Evolutionary conservation across 208 protist species (phyloP), one percentile per base, ranked within the genome.

Genomic region (Herpetomonas samuelpessoai): DNA sequence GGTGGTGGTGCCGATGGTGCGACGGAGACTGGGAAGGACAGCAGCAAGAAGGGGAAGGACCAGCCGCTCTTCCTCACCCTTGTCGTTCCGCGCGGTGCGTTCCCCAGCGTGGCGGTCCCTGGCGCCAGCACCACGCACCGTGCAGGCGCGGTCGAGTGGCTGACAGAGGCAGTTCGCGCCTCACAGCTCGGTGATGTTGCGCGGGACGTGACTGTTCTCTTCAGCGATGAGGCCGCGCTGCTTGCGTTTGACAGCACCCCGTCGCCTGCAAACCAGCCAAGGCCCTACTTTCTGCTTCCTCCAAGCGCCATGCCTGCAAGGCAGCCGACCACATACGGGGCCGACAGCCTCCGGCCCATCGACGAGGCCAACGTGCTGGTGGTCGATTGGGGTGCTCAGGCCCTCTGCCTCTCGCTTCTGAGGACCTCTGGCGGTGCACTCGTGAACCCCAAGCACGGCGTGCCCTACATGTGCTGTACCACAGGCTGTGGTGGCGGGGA

Each of bases 351-450:
- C 29, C 68, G 60, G 14, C 41, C 71, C 10, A 62, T 71, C 47
- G 39, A 58, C 3, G 60, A 50, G 50, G 74, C 58, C 22, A 79
- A 77, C 51, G 73, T 95, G 55, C 68, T 95, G 9, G 82, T 95
- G 1, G 77, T 91, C 31, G 83, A 92, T 74, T 95, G 88, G 88
- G 88, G 88, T 14, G 79, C 74, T 9, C 83, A 89, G 52, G 71
- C 62, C n/a, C 71, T 95, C 4, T 79, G 65, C 24, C 41, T 95
- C 1, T 77, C 72, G 3, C 38, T 80, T 38, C 68, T 88, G 47
- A 71, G 64, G 47, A 66, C 66, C 1, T 66, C 73, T 27, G 83
- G 81, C 58, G 88, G 88, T 7, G 62, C 71, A n/a, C 62, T 91
- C 2, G 46, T 77, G 12, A 48, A 65, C 14, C 16, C 45, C 3